Conservation (phyloP, 805 yeast species). For the Cyberlindnera mississippiensis region DNA sequence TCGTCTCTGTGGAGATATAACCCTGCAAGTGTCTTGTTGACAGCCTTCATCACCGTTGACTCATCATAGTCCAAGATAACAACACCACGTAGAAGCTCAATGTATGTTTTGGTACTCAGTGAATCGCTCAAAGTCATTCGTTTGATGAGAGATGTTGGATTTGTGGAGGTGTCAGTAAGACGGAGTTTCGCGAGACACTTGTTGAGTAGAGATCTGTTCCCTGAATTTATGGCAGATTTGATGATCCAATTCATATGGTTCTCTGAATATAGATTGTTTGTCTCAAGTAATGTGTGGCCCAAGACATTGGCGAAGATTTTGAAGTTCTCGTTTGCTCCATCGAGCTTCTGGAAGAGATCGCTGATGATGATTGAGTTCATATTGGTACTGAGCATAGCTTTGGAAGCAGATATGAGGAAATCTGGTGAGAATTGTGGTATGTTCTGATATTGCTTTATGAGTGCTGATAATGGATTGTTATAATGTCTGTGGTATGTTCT, state of each 20-base stretch:
- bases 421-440: neutral
- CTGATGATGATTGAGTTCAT: conserved; percentile 3
- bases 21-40: conserved; percentile 6
- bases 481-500: conserved; percentile 3
- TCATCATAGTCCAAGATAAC: conserved; percentile 6
- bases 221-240: conserved; percentile 3
- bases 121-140: conserved; percentile 1
- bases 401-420: conserved; percentile 5
- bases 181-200: conserved; percentile 3
- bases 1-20: neutral
- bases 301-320: conserved; percentile 4
- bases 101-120: conserved; percentile 3
- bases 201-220: conserved; percentile 9
- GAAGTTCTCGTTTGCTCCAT: conserved; percentile 9
- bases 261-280: conserved; percentile 2
- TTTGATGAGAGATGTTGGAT: conserved; percentile 7
- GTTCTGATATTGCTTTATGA: neutral
- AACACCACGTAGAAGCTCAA: conserved; percentile 7
- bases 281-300: neutral
- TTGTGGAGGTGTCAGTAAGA: conserved; percentile 3
- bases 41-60: conserved; percentile 3
- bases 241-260: neutral
- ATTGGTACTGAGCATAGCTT: conserved; percentile 7
- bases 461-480: neutral
- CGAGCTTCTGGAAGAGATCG: neutral